Evolutionary conservation across 176 grass and related monocot species (phyloP).

Genomic region (Oryza meyeriana): DNA sequence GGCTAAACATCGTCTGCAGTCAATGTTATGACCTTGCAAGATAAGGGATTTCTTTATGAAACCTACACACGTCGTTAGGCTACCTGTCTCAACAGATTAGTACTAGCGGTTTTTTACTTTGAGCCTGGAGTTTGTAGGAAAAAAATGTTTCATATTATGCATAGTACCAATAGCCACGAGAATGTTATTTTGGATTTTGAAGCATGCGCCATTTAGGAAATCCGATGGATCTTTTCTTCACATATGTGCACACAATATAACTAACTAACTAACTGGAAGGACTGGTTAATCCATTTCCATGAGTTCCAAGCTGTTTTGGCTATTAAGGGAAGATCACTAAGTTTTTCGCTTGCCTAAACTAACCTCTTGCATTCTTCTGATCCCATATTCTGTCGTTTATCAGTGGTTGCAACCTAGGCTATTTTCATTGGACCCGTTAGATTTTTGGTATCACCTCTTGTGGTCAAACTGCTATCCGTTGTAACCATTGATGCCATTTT

Average conservation of each 20-base stretch:
- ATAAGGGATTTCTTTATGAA: not conserved
- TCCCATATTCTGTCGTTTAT: not conserved
- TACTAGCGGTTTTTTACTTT: not conserved
- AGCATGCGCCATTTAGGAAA: not conserved
- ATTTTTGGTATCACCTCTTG: not conserved
- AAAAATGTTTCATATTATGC: not conserved
- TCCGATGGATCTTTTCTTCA: not conserved
- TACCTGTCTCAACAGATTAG: not conserved
- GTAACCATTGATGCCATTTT: not conserved
- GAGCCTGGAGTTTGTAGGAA: not conserved
- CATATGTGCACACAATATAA: not conserved
- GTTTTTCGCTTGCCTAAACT: not conserved
- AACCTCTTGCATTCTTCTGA: not conserved
- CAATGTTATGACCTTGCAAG: not conserved
- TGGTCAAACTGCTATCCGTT: not conserved
- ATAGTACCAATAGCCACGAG: not conserved
- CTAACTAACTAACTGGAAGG: not conserved
- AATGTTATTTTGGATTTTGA: not conserved
- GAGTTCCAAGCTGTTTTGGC: not conserved
- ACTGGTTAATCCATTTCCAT: not conserved
- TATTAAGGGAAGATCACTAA: not conserved
- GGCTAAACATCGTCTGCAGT: not conserved
- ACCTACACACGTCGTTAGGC: not conserved
- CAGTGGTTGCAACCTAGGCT: not conserved
- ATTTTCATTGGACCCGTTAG: conserved; percentile 5